Conservation (phyloP, 768 basidiomycete genomes). For the Trametes gibbosa region DNA sequence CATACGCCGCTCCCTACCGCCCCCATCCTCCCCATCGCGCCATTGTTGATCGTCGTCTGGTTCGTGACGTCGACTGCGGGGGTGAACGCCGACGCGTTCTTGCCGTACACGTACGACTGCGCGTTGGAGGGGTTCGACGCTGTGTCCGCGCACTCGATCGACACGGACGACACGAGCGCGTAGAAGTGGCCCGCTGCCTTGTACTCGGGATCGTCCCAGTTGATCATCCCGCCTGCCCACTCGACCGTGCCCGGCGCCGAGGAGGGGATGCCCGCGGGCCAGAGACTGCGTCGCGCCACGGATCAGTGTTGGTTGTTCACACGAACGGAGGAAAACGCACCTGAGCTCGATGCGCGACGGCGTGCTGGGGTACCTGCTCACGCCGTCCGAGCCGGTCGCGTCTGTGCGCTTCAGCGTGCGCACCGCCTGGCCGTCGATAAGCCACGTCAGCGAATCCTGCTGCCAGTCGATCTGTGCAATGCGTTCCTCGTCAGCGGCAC, state of each 20-base stretch:
- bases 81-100: slow-evolving; percentile 49
- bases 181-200: slow-evolving; percentile 71
- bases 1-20: not conserved
- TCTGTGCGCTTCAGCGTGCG: slow-evolving; percentile 66
- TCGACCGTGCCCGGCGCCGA: slow-evolving; percentile 65
- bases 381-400: slow-evolving; percentile 47
- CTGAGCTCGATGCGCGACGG: slow-evolving; percentile 81
- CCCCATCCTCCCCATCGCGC: slow-evolving; percentile 28
- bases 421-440: slow-evolving; percentile 68
- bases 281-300: slow-evolving; percentile 45
- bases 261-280: slow-evolving; percentile 74
- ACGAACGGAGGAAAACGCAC: slow-evolving; percentile 31
- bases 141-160: slow-evolving; percentile 61
- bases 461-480: slow-evolving; percentile 73
- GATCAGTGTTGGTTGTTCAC: not conserved
- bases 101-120: slow-evolving; percentile 63
- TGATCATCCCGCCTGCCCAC: slow-evolving; percentile 82
- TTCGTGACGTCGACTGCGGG: slow-evolving; percentile 62
- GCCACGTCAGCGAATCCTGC: slow-evolving; percentile 60
- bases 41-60: slow-evolving; percentile 47
- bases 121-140: slow-evolving; percentile 40
- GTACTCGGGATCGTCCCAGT: slow-evolving; percentile 82
- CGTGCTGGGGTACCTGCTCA: slow-evolving; percentile 68
- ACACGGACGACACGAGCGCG: slow-evolving; percentile 57
- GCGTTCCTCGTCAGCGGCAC: too few relatives aligned